phyloP scores from a whole-genome alignment of 2,329 filamentous ascomycete species.

The Colletotrichum limetticola region DNA sequence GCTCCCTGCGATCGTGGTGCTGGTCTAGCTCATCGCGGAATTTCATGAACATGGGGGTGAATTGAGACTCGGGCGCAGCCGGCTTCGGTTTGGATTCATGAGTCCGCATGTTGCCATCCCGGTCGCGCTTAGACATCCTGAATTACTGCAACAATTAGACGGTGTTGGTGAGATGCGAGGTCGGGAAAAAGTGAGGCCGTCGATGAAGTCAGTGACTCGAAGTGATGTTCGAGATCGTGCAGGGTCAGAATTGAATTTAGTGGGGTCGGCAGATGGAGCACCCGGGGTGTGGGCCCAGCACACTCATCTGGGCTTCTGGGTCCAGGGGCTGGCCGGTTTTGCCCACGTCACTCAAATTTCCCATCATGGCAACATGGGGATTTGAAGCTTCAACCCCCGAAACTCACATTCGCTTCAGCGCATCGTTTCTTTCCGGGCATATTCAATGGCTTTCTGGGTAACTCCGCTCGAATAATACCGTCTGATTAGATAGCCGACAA shows the following conservation, averaged over 20 bases:
- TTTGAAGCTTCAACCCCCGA: background rate
- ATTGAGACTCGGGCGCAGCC: conserved; percentile 53
- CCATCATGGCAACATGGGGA: conserved; percentile 6
- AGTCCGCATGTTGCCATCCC: conserved; percentile 59
- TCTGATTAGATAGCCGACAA: background rate
- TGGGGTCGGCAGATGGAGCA: conserved; percentile 8
- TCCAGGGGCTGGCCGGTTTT: conserved; percentile 25
- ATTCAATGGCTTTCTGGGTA: background rate
- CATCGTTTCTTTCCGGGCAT: background rate
- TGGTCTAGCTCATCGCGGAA: conserved; percentile 92
- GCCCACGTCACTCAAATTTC: conserved; percentile 36
- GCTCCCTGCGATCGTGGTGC: conserved; percentile 92
- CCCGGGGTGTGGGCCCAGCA: conserved; percentile 14
- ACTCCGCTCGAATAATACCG: background rate
- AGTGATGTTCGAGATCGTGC: conserved; percentile 19
- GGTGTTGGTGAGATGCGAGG: background rate
- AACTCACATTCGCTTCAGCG: background rate
- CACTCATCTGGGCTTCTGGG: background rate
- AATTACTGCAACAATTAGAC: background rate
- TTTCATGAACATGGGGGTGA: conserved; percentile 81
- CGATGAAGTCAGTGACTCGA: conserved; percentile 1
- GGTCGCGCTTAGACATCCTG: conserved; percentile 58
- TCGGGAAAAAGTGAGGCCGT: background rate
- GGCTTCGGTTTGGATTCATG: conserved; percentile 47
- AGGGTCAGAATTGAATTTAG: conserved; percentile 28